These are phyloP conservation scores for Mycena amicta DNA, from an alignment of 768 basidiomycete genomes.

Conservation along the genomic window DNA sequence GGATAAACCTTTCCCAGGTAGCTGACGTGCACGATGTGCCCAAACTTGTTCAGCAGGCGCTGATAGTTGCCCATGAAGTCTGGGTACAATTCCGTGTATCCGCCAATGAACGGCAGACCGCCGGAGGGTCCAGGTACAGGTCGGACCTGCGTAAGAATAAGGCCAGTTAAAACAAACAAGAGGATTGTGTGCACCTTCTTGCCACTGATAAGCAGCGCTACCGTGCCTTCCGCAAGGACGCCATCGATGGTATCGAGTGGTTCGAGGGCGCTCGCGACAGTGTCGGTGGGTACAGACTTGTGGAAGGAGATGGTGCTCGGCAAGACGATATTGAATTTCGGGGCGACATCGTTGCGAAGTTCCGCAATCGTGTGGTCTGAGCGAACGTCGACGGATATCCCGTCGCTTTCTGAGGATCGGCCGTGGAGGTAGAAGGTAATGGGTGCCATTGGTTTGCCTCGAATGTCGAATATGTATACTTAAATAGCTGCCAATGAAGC, in stretches of 20 bases:
- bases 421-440: constrained; percentile 18
- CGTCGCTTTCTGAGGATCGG: constrained; percentile 9
- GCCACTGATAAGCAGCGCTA: constrained; percentile 14
- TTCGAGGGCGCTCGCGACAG: background rate
- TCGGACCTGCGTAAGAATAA: constrained; percentile 6
- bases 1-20: constrained; percentile 14
- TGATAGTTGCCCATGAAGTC: constrained; percentile 22
- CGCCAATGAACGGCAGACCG: constrained; percentile 19
- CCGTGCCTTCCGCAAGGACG: background rate
- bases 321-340: constrained; percentile 8
- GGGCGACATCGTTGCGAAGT: constrained; percentile 10
- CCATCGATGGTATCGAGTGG: background rate
- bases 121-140: constrained; percentile 16
- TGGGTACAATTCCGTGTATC: constrained; percentile 20
- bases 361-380: background rate
- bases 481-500: background rate
- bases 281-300: background rate
- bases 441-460: constrained; percentile 3
- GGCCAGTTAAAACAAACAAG: background rate
- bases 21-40: constrained; percentile 17
- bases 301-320: constrained; percentile 13
- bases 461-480: too few species aligned
- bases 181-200: constrained; percentile 4
- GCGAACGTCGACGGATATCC: constrained; percentile 6
- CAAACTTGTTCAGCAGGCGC: constrained; percentile 15